Conservation (phyloP, 495 filamentous ascomycete genomes). For the Podospora appendiculata region DNA sequence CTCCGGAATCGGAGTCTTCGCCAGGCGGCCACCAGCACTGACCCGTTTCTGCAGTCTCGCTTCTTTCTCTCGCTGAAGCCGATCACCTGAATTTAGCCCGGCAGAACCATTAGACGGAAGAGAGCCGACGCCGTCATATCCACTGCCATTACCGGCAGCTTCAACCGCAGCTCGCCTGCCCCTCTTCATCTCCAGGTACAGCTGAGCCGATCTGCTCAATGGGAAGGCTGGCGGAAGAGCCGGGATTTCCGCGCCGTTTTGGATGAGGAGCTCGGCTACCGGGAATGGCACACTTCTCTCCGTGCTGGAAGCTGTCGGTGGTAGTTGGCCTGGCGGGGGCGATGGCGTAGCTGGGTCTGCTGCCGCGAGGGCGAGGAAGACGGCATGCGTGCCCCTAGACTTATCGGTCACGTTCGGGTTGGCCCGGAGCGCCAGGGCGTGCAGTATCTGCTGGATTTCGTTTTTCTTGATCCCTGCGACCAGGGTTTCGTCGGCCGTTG, state of each 20-base stretch:
- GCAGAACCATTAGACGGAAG: conserved; percentile 9
- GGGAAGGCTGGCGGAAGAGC: conserved; percentile 57
- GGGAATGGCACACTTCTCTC: conserved; percentile 55
- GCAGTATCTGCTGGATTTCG: conserved; percentile 84
- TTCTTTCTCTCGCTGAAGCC: conserved; percentile 44
- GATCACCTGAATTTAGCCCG: conserved; percentile 24
- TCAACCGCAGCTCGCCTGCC: conserved; percentile 38
- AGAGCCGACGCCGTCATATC: conserved; percentile 19
- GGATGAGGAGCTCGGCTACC: conserved; percentile 83
- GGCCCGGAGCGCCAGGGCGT: conserved; percentile 79
- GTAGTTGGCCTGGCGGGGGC: conserved; percentile 21
- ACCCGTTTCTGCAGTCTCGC: conserved; percentile 53
- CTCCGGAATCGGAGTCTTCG: conserved; percentile 50
- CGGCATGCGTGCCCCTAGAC: conserved; percentile 75
- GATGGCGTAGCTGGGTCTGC: conserved; percentile 78
- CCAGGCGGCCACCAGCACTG: conserved; percentile 51
- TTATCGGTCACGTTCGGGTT: conserved; percentile 86
- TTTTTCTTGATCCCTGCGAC: conserved; percentile 92
- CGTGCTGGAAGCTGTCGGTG: conserved; percentile 19
- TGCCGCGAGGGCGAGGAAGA: conserved; percentile 89
- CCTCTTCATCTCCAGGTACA: conserved; percentile 80
- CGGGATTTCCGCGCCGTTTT: conserved; percentile 90
- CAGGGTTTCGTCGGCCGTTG: conserved; percentile 79
- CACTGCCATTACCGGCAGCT: conserved; percentile 18
- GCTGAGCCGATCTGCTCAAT: conserved; percentile 63